Percentiles rank a stretch among this genome's conserved stretches.
Conservation (phyloP, 345 rosid genomes). For the Cardamine resedifolia region DNA sequence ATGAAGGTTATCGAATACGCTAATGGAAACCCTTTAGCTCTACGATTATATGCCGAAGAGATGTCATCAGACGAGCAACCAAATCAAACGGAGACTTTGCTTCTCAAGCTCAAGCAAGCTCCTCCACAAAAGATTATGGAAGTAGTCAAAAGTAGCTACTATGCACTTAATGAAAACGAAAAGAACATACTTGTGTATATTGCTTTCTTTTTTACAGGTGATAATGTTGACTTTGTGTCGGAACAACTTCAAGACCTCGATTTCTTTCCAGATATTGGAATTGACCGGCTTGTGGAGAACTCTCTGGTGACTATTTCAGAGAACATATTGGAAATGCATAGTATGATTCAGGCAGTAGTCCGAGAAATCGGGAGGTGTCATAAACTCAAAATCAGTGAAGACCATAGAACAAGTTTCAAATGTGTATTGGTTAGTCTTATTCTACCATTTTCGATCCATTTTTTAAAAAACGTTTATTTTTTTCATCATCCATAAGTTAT, state of each 20-base stretch:
- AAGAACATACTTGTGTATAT: conserved; percentile 14
- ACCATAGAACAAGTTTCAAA: conserved; percentile 5
- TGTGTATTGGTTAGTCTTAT: conserved; percentile 15
- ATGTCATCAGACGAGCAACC: neutral
- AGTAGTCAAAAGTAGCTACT: conserved; percentile 19
- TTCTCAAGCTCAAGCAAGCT: neutral
- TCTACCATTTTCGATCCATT: neutral
- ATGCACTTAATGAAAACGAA: neutral
- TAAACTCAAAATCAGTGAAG: conserved; percentile 4
- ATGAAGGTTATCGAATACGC: neutral
- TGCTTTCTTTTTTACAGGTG: neutral
- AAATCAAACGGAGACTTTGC: neutral
- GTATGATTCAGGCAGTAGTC: conserved; percentile 23
- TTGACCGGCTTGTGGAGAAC: conserved; percentile 31
- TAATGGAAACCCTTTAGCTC: conserved; percentile 41
- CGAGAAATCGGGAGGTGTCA: conserved; percentile 8
- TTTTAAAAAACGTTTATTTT: too few species aligned
- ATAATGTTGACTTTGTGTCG: neutral
- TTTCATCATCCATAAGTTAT: neutral
- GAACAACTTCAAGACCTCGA: conserved; percentile 28
- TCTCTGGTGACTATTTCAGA: conserved; percentile 24
- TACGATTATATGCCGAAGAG: neutral
- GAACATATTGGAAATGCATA: conserved; percentile 25
- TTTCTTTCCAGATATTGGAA: conserved; percentile 6
- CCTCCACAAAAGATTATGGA: neutral